A percentile compares a stretch with the other conserved stretches of the same genome.
These are phyloP conservation scores for Candida sp. DNA, from an alignment of 1,139 yeast genomes.

Conservation along the genomic window DNA sequence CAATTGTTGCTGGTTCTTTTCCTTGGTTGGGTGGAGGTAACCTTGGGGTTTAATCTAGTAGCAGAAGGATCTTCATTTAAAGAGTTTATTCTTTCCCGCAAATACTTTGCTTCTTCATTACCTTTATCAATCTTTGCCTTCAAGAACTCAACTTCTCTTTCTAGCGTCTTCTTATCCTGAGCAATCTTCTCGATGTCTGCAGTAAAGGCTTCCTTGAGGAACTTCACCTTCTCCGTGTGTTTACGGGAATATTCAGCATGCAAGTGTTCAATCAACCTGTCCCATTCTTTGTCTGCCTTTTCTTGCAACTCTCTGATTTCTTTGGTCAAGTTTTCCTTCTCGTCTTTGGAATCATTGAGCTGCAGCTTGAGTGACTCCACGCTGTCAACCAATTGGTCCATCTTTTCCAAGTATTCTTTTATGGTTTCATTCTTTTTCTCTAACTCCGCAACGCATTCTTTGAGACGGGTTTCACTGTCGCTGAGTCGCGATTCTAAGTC, in stretches of 20 bases:
- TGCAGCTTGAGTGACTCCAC: conserved; percentile 20
- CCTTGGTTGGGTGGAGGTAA: conserved; percentile 1
- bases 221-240: conserved; percentile 57
- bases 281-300: conserved; percentile 36
- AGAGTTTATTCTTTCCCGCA: conserved; percentile 15
- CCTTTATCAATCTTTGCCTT: conserved; percentile 15
- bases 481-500: conserved; percentile 3
- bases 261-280: conserved; percentile 65
- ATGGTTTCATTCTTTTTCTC: conserved; percentile 26
- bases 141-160: conserved; percentile 16
- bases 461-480: neutral
- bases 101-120: conserved; percentile 15
- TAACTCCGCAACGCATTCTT: conserved; percentile 10
- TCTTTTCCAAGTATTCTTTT: conserved; percentile 26
- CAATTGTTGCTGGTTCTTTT: neutral
- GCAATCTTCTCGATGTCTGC: conserved; percentile 11
- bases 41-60: conserved; percentile 7
- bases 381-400: conserved; percentile 25
- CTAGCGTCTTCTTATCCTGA: conserved; percentile 11
- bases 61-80: conserved; percentile 8
- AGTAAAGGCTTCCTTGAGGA: conserved; percentile 20
- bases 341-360: conserved; percentile 7
- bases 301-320: conserved; percentile 41
- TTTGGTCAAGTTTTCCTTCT: conserved; percentile 1
- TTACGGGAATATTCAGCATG: conserved; percentile 72